Evolutionary conservation across 192 early-diverging fungal species (phyloP).

Genomic region (Pilobolus umbonatus): DNA sequence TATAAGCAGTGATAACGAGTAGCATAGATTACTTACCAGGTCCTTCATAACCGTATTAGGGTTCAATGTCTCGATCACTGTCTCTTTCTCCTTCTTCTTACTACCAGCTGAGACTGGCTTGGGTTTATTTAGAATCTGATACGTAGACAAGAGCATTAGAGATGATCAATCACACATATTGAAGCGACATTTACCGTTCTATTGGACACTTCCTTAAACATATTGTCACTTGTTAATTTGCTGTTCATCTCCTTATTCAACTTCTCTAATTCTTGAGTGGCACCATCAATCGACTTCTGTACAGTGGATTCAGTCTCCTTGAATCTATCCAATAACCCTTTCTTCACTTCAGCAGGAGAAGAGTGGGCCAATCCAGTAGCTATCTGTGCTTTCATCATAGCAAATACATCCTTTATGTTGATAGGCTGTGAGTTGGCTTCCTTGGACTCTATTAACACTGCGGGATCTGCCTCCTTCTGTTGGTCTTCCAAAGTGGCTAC

Average conservation of each 20-base stretch:
- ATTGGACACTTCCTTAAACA: slow-evolving; percentile 60
- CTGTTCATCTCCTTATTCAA: slow-evolving; percentile 57
- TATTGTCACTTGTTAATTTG: slow-evolving; percentile 66
- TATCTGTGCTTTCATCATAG: slow-evolving; percentile 43
- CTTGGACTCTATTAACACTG: neutral
- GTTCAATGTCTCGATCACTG: slow-evolving; percentile 66
- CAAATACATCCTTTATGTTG: slow-evolving; percentile 44
- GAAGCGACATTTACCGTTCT: slow-evolving; percentile 44
- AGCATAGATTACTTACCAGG: no score
- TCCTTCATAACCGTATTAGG: slow-evolving; percentile 36
- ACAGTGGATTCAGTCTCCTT: slow-evolving; percentile 4
- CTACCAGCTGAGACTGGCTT: slow-evolving; percentile 27
- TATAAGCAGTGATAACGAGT: no score
- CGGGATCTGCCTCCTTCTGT: slow-evolving; percentile 6
- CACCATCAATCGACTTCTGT: slow-evolving; percentile 4
- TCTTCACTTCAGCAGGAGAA: slow-evolving; percentile 22
- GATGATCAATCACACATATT: neutral
- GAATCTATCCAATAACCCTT: slow-evolving; percentile 9
- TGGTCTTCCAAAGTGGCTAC: slow-evolving; percentile 10
- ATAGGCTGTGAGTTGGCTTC: no score
- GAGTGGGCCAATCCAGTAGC: slow-evolving; percentile 21
- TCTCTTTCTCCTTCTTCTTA: slow-evolving; percentile 43
- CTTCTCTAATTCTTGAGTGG: slow-evolving; percentile 44
- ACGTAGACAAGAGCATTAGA: neutral
- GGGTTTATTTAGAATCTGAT: slow-evolving; percentile 10